Evolutionary conservation across 257 asterid genomes (phyloP).

Genomic region (Lantana camara): DNA sequence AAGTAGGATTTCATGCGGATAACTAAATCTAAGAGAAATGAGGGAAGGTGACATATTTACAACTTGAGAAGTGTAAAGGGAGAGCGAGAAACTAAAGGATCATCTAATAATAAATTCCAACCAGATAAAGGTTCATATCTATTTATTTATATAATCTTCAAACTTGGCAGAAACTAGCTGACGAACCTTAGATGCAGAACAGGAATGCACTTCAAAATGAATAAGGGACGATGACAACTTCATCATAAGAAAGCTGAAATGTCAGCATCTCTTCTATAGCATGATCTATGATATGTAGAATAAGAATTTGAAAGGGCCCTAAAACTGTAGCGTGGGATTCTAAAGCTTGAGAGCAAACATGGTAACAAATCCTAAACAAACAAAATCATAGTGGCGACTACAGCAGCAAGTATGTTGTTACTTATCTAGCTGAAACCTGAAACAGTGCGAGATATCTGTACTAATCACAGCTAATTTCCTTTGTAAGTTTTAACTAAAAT

Average conservation of each 20-base stretch:
- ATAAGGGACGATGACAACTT: background rate
- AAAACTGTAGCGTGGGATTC: background rate
- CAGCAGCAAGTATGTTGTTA: background rate
- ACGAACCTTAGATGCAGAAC: background rate
- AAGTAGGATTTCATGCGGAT: background rate
- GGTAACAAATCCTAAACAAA: background rate
- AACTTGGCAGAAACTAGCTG: conserved; percentile 1
- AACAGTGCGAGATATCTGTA: no score
- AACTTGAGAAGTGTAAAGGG: background rate
- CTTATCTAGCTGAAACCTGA: no score
- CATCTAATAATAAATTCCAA: background rate
- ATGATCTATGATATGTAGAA: background rate
- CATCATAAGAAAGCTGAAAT: background rate
- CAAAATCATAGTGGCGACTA: conserved; percentile 2
- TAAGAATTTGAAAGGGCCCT: background rate
- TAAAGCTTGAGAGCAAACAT: background rate
- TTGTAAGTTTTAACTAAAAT: no score
- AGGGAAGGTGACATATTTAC: conserved; percentile 8
- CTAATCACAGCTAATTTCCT: no score
- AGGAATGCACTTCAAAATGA: background rate
- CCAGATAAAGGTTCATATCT: background rate
- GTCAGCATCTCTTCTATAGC: background rate
- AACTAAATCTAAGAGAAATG: conserved; percentile 13
- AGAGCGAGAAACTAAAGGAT: background rate
- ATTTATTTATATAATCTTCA: no score